Conservation (phyloP, 345 rosid genomes). For the Gossypium rotundifolium region DNA sequence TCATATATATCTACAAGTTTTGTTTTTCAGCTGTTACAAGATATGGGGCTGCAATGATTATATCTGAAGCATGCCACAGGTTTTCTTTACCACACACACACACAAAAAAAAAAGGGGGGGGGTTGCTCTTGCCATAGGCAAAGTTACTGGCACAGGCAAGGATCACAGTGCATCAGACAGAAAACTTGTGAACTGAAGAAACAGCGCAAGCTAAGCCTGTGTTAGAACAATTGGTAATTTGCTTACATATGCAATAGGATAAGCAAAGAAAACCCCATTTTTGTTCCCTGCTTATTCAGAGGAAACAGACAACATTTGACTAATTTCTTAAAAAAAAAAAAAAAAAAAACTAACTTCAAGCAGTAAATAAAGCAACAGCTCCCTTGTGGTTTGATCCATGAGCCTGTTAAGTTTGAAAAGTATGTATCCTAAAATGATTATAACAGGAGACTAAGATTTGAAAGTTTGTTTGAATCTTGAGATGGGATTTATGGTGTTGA, state of each 20-base stretch:
- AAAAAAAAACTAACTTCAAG: background rate
- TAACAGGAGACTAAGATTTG: background rate
- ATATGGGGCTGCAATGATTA: background rate
- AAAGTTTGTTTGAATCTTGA: background rate
- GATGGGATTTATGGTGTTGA: background rate
- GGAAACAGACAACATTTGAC: background rate
- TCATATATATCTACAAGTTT: background rate
- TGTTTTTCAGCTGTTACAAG: background rate
- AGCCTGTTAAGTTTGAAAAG: background rate
- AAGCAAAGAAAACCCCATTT: background rate
- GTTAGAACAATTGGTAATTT: background rate
- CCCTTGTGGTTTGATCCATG: background rate
- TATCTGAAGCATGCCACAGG: background rate
- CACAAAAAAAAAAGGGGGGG: no score
- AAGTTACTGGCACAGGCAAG: no score
- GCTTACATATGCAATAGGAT: background rate
- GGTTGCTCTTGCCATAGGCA: no score
- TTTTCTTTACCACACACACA: background rate
- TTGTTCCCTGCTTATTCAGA: background rate
- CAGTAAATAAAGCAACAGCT: background rate
- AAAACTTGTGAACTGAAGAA: background rate
- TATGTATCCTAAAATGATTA: background rate
- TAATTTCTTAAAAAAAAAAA: background rate
- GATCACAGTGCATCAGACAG: background rate
- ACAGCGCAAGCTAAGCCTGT: background rate